Evolutionary conservation across 495 filamentous ascomycete species (phyloP).

Genomic region (Aspergillus coremiiformis): DNA sequence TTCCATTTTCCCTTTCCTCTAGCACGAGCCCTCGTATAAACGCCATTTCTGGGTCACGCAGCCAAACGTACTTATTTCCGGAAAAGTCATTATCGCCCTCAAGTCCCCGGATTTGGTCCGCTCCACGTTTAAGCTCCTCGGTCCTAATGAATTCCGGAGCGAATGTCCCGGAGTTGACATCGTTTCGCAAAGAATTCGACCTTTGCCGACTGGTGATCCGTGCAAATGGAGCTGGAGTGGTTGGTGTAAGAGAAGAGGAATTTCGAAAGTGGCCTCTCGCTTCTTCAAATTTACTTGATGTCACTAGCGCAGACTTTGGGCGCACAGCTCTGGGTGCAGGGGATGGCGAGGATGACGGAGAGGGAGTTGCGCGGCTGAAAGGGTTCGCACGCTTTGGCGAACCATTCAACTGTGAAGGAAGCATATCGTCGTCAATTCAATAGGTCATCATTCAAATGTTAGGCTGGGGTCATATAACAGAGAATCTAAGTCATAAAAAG

Average conservation of each 20-base stretch:
- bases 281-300: slow-evolving; percentile 37
- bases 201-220: slow-evolving; percentile 35
- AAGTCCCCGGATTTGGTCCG: slow-evolving; percentile 65
- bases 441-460: slow-evolving; percentile 26
- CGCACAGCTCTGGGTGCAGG: slow-evolving; percentile 45
- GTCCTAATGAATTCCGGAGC: slow-evolving; percentile 91
- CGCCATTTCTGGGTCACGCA: slow-evolving; percentile 75
- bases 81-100: slow-evolving; percentile 98
- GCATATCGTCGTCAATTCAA: slow-evolving; percentile 31
- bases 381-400: slow-evolving; percentile 66
- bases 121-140: slow-evolving; percentile 58
- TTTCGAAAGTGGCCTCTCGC: slow-evolving; percentile 48
- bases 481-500: slow-evolving; percentile 9
- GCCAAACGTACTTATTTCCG: slow-evolving; percentile 97
- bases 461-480: not conserved
- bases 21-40: slow-evolving; percentile 90
- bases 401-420: slow-evolving; percentile 40
- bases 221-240: slow-evolving; percentile 23
- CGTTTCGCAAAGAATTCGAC: slow-evolving; percentile 53
- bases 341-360: slow-evolving; percentile 55
- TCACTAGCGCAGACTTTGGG: slow-evolving; percentile 66
- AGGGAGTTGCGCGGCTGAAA: slow-evolving; percentile 57
- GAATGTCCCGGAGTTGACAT: slow-evolving; percentile 67
- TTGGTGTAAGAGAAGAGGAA: slow-evolving; percentile 45
- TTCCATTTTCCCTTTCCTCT: slow-evolving; percentile 61